Conservation (phyloP, 1,284 basidiomycete species). For the Kwoniella shivajii region DNA sequence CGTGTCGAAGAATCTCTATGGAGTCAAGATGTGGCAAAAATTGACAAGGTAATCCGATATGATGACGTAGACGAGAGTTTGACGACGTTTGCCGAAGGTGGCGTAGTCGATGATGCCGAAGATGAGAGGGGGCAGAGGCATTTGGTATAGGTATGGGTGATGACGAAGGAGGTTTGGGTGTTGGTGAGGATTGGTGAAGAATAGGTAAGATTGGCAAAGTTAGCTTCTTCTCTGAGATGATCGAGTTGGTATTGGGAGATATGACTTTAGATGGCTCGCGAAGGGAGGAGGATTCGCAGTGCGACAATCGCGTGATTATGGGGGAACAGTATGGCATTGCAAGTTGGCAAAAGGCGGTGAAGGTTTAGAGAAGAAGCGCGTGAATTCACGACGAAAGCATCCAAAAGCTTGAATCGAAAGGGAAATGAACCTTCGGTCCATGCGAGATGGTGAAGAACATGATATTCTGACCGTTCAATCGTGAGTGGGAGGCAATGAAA, state of each 20-base stretch:
- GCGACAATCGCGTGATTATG: conserved; percentile 9
- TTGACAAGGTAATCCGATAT: conserved; percentile 5
- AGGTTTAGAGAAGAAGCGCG: not conserved
- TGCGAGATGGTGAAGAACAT: not conserved
- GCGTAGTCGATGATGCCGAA: conserved; percentile 5
- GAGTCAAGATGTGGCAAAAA: conserved; percentile 17
- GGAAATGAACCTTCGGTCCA: not conserved
- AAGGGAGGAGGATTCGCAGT: conserved; percentile 17
- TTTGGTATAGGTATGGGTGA: conserved; percentile 9
- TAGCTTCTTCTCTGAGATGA: conserved; percentile 14
- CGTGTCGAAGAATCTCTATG: conserved; percentile 74
- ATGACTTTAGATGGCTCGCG: conserved; percentile 19
- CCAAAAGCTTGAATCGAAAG: not conserved
- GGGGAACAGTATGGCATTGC: conserved; percentile 15
- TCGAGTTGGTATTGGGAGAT: conserved; percentile 10
- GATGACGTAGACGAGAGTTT: not conserved
- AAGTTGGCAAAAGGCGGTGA: not conserved
- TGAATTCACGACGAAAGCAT: not conserved
- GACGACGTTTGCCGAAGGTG: not conserved
- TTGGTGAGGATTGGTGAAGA: conserved; percentile 4
- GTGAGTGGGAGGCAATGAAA: too few species aligned
- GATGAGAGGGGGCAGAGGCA: not conserved
- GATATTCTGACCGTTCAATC: too few species aligned
- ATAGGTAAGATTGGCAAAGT: conserved; percentile 12
- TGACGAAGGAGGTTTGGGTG: conserved; percentile 7